Evolutionary conservation across 2,329 filamentous ascomycete genomes (phyloP), one percentile per base, ranked within the genome.

Genomic region (Metarhizium album): DNA sequence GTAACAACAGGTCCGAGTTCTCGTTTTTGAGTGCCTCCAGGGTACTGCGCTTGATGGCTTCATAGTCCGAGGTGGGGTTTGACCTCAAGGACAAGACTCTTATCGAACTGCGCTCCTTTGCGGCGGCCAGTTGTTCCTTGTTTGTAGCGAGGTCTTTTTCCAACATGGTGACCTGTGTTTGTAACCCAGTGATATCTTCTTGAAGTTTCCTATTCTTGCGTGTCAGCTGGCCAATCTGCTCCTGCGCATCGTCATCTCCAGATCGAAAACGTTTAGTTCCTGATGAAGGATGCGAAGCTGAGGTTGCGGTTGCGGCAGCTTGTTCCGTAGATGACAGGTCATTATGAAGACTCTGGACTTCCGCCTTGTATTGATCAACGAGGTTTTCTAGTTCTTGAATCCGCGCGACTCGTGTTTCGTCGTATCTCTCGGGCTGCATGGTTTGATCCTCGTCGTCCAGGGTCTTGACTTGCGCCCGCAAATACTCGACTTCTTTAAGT

Each of bases 401-500:
- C 22, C 89, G 84, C 54, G 84, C 76, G 0, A 77, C 72, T 55
- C 90, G 91, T 20, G 82, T 76, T 57, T 86, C 79, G 60, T 98
- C 88, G 49, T 86, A 84, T 42, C 80, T 82, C 33, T 89, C 87
- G 0, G 87, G 82, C 50, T 91, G 83, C 70, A 96, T 86, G 0
- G 90, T 90, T 49, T 82, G 80, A 60, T 97, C 90, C 66, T 98
- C 93, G 1, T 82, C 79, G 60, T 97, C 88, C 53, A 94, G 86
- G 0, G 87, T 85, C 68, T 90, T 90, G 50, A 97, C 76, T 66
- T 98, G 93, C 0, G 89, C 91, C 22, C 93, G 86, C 6, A 98
- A 77, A 64, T 95, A 95, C 58, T 96, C 90, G 0, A 93, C 88
- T 64, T 98, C 94, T 63, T 96, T 96, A 23, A 89, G 76, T 0